Percentiles rank a stretch among this genome's conserved stretches.
phyloP scores from a whole-genome alignment of 1,284 basidiomycete genomes.

The Leccinum pachyderme region DNA sequence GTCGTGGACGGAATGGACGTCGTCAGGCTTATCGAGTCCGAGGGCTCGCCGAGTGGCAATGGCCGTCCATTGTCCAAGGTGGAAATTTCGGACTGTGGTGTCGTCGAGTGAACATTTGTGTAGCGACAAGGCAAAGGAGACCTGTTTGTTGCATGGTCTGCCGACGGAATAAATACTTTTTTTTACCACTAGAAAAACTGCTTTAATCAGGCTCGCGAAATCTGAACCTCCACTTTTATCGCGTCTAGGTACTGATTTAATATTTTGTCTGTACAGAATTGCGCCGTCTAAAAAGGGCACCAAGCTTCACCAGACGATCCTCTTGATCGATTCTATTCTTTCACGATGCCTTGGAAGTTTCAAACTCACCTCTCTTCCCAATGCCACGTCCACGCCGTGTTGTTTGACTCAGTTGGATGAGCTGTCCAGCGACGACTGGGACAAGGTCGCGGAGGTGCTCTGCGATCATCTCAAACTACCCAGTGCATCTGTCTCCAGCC shows the following conservation, averaged over 20 bases:
- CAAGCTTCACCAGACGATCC: too few species aligned
- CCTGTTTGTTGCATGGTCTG: conserved; percentile 2
- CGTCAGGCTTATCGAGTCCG: conserved; percentile 71
- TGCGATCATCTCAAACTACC: conserved; percentile 51
- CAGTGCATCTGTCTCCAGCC: conserved; percentile 34
- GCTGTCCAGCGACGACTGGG: conserved; percentile 43
- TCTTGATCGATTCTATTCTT: too few species aligned
- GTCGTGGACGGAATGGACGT: conserved; percentile 77
- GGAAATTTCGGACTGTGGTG: conserved; percentile 64
- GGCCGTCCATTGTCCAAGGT: conserved; percentile 57
- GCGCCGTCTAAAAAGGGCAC: too few species aligned
- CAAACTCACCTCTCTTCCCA: not conserved
- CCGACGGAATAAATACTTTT: conserved; percentile 8
- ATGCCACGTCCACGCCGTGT: conserved; percentile 37
- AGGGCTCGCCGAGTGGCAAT: conserved; percentile 46
- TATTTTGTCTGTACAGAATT: too few species aligned
- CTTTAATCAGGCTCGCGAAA: not conserved
- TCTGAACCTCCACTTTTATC: not conserved
- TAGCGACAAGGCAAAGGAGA: not conserved
- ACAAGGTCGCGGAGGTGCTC: conserved; percentile 41
- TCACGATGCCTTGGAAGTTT: too few species aligned
- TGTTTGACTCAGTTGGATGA: conserved; percentile 1
- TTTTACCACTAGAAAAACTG: not conserved
- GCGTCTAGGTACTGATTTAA: too few species aligned
- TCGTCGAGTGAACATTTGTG: conserved; percentile 27